phyloP scores from a whole-genome alignment of 352 stramenopile species.

The Globisporangium solare region DNA sequence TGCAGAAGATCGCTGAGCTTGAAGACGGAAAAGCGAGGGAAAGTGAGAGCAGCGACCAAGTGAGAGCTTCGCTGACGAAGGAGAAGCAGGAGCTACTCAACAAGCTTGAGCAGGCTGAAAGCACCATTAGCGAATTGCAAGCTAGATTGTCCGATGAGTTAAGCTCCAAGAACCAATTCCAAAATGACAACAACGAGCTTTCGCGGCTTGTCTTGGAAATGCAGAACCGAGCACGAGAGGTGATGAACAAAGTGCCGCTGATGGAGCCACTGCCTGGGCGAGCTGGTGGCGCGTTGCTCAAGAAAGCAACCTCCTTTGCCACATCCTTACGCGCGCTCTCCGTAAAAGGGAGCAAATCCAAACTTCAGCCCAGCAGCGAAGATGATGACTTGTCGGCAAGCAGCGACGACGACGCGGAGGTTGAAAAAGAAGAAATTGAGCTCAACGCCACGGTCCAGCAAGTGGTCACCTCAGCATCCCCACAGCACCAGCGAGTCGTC shows the following conservation, averaged over 20 bases:
- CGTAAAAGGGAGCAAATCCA: background rate
- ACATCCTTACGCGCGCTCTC: constrained; percentile 30
- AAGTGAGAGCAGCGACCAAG: constrained; percentile 23
- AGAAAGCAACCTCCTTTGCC: constrained; percentile 30
- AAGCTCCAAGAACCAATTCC: constrained; percentile 27
- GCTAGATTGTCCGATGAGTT: constrained; percentile 17
- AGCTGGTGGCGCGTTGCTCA: constrained; percentile 9
- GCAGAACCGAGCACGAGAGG: constrained; percentile 30
- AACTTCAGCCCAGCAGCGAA: background rate
- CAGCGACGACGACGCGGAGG: constrained; percentile 37
- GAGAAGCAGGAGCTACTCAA: constrained; percentile 38
- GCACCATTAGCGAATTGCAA: constrained; percentile 25
- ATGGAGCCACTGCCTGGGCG: background rate
- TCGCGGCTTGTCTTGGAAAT: constrained; percentile 41
- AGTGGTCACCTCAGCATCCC: constrained; percentile 48
- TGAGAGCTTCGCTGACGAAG: constrained; percentile 19
- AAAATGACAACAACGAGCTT: constrained; percentile 56
- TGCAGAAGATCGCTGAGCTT: constrained; percentile 22
- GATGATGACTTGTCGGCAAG: constrained; percentile 50
- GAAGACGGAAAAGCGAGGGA: constrained; percentile 9
- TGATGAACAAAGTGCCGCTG: constrained; percentile 8
- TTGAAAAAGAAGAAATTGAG: constrained; percentile 39
- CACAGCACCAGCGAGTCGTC: constrained; percentile 16
- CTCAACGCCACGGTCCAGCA: constrained; percentile 42
- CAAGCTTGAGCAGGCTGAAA: constrained; percentile 31